Conservation (phyloP, 2,329 filamentous ascomycete genomes). For the Colletotrichum cordylinicola region DNA sequence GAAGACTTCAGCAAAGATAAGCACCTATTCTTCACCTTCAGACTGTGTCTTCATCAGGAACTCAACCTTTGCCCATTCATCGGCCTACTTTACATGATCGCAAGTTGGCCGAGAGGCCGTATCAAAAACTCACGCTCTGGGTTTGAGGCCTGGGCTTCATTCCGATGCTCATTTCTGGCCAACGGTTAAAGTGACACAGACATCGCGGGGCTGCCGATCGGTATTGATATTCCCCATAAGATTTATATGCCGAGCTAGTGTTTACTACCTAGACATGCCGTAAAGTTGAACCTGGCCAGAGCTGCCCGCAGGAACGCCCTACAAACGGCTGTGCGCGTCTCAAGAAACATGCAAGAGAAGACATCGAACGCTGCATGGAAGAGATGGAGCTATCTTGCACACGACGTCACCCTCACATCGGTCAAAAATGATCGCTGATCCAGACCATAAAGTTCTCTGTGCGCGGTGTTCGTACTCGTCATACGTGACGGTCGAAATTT, state of each 20-base stretch:
- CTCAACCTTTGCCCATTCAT: background rate
- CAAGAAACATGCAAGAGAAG: background rate
- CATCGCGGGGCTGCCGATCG: background rate
- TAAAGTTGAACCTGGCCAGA: background rate
- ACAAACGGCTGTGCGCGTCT: background rate
- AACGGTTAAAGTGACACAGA: background rate
- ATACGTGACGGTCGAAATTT: background rate
- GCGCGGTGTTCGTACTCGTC: background rate
- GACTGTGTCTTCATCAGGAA: background rate
- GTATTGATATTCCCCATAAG: background rate
- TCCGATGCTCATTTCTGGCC: background rate
- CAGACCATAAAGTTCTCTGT: background rate
- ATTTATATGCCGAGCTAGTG: background rate
- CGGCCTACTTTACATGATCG: background rate
- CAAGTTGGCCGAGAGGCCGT: no score
- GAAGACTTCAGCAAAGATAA: background rate
- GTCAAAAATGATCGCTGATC: background rate
- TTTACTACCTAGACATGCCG: background rate
- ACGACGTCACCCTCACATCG: background rate
- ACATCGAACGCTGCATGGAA: constrained; percentile 13
- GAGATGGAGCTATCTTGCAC: background rate
- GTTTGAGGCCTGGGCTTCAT: background rate
- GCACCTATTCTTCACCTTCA: background rate
- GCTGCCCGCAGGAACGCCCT: background rate
- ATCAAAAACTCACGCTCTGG: background rate